Evolutionary conservation across 352 stramenopile genomes (phyloP).

Genomic region (Phytopythium delawarense): DNA sequence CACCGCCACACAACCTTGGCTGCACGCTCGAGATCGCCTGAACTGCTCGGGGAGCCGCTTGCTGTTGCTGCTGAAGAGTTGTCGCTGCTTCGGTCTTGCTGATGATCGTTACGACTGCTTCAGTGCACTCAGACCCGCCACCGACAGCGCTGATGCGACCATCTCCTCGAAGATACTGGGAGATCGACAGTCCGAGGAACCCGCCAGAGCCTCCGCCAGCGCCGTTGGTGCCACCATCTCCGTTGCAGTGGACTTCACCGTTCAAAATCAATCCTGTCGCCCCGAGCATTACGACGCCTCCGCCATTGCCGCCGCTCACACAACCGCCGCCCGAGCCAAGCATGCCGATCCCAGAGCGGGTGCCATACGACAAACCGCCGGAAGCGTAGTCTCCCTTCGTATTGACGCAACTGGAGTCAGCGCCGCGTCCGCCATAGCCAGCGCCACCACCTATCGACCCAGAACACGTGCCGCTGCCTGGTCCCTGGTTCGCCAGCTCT

Average conservation of each 20-base stretch:
- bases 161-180: conserved; percentile 48
- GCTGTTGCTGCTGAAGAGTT: conserved; percentile 1
- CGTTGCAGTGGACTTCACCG: conserved; percentile 70
- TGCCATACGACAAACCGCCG: conserved; percentile 66
- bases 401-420: conserved; percentile 60
- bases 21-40: conserved; percentile 17
- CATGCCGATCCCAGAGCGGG: conserved; percentile 55
- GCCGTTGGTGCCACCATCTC: conserved; percentile 46
- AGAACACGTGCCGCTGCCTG: conserved; percentile 50
- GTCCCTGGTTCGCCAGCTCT: conserved; percentile 58
- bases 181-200: conserved; percentile 60
- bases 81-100: conserved; percentile 13
- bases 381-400: conserved; percentile 49
- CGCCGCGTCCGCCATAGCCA: conserved; percentile 65
- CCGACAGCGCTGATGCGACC: conserved; percentile 69
- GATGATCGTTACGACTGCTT: conserved; percentile 21
- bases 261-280: conserved; percentile 55
- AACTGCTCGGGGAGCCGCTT: not conserved
- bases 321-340: conserved; percentile 71
- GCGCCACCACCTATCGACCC: conserved; percentile 58
- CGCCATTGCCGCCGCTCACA: conserved; percentile 56
- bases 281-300: conserved; percentile 65
- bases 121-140: conserved; percentile 53
- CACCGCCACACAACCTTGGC: conserved; percentile 52
- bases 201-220: conserved; percentile 68